phyloP scores from a whole-genome alignment of 306 rosid species.

The Begonia fuchsioides region DNA sequence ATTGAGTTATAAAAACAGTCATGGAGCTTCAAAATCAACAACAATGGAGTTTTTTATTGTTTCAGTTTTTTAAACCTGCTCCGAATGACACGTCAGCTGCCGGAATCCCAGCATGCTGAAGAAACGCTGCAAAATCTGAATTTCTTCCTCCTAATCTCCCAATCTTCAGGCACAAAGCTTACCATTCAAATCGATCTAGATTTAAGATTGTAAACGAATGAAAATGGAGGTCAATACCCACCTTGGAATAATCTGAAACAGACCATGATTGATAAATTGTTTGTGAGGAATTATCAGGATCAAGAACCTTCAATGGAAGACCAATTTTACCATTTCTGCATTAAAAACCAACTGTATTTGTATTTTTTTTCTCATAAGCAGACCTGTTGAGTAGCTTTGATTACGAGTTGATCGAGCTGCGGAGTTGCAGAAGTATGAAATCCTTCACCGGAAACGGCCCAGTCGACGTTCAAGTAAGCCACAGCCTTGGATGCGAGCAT shows the following conservation, averaged over 20 bases:
- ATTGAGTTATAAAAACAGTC: too few relatives aligned
- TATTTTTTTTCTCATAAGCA: neutral
- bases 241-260: conserved; percentile 27
- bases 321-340: too few relatives aligned
- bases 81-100: conserved; percentile 34
- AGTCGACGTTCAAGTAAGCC: conserved; percentile 64
- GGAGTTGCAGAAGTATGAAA: conserved; percentile 51
- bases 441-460: conserved; percentile 33
- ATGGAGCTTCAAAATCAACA: neutral
- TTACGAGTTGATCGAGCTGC: conserved; percentile 60
- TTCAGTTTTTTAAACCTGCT: conserved; percentile 25
- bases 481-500: conserved; percentile 52
- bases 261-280: conserved; percentile 49
- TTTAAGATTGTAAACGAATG: too few relatives aligned
- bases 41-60: neutral
- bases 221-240: too few relatives aligned
- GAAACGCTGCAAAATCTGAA: conserved; percentile 56
- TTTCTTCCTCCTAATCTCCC: conserved; percentile 55
- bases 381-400: conserved; percentile 49
- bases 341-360: too few relatives aligned
- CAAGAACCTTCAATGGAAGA: conserved; percentile 25
- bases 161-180: conserved; percentile 14
- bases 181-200: too few relatives aligned
- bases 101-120: conserved; percentile 70
- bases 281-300: conserved; percentile 58